Conservation (phyloP, 192 early-diverging fungal genomes). For the Pecoramyces ruminantium region DNA sequence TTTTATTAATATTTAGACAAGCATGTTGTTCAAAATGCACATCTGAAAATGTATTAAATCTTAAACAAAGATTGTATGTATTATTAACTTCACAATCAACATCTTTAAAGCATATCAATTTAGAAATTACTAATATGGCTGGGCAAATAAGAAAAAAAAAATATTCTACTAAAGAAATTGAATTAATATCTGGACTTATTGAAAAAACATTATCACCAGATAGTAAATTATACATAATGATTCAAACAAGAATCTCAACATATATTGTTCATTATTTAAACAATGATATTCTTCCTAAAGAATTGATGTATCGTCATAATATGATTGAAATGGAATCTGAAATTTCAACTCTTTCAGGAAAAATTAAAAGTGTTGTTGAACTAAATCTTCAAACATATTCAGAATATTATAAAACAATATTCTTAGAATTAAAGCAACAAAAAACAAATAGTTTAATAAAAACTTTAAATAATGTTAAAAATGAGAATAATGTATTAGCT, state of each 20-base stretch:
- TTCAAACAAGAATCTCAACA: neutral
- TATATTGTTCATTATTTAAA: neutral
- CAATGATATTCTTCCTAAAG: neutral
- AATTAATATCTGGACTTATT: neutral
- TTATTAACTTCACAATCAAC: neutral
- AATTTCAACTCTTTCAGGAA: neutral
- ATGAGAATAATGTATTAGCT: neutral
- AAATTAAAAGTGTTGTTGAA: neutral
- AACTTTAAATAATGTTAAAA: neutral
- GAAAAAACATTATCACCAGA: neutral
- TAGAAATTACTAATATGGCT: neutral
- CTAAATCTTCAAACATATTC: neutral
- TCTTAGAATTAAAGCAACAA: neutral
- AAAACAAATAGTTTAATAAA: neutral
- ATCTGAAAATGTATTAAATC: neutral
- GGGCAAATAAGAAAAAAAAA: neutral
- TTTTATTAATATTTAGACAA: neutral
- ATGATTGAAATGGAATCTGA: neutral
- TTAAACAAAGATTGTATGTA: neutral
- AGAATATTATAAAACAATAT: neutral
- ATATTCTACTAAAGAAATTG: neutral
- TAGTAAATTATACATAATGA: neutral
- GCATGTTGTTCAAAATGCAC: neutral
- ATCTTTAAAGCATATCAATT: neutral
- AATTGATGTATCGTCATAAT: neutral